phyloP scores from a whole-genome alignment of 495 filamentous ascomycete species.

The Glarea lozoyensis region DNA sequence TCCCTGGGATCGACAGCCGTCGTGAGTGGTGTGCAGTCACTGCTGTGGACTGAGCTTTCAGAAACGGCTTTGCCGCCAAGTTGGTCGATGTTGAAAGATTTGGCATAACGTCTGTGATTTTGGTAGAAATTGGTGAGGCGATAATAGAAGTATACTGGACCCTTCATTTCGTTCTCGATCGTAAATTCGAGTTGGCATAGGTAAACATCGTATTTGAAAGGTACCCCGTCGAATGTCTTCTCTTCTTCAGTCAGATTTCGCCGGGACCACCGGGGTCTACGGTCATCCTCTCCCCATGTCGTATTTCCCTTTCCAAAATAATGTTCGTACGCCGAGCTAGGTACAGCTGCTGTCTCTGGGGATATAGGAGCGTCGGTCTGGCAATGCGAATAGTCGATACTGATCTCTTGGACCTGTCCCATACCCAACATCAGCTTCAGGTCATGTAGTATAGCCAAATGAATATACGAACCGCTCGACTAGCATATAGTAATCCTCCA shows the following conservation, averaged over 20 bases:
- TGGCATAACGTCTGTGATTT: constrained; percentile 94
- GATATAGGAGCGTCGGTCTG: constrained; percentile 34
- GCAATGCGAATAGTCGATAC: constrained; percentile 85
- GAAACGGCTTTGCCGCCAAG: constrained; percentile 62
- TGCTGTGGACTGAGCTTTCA: constrained; percentile 48
- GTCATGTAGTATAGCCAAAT: background rate
- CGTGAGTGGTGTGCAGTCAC: constrained; percentile 69
- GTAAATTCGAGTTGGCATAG: constrained; percentile 67
- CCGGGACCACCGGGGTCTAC: no score
- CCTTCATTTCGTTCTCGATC: constrained; percentile 65
- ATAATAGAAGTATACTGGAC: constrained; percentile 88
- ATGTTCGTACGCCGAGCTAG: background rate
- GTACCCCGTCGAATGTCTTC: no score
- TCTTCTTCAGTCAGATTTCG: no score
- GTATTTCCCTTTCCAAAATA: constrained; percentile 6
- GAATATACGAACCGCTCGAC: constrained; percentile 46
- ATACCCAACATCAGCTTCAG: constrained; percentile 10
- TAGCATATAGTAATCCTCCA: constrained; percentile 75
- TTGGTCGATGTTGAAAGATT: constrained; percentile 76
- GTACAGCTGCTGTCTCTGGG: no score
- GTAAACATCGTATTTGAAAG: no score
- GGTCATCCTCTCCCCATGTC: no score
- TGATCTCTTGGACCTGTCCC: constrained; percentile 75
- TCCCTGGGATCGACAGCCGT: constrained; percentile 10
- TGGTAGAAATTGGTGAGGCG: constrained; percentile 97